Conservation (phyloP, 306 rosid species). For the Glycine latifolia region DNA sequence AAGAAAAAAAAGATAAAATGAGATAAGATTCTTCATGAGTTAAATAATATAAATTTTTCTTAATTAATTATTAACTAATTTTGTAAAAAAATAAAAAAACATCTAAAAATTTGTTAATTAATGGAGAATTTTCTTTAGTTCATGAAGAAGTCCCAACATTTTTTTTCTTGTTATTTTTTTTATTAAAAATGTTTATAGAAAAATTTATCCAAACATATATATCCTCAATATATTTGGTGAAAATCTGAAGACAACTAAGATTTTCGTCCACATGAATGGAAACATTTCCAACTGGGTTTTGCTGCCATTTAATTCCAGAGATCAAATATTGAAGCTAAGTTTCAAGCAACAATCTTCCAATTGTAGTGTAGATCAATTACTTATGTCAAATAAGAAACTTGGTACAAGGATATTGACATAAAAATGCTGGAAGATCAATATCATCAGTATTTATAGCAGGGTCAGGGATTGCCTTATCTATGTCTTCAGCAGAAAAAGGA, state of each 20-base stretch:
- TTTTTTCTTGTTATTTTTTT: too few relatives aligned
- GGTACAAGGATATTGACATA: constrained; percentile 74
- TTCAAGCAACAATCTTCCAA: constrained; percentile 35
- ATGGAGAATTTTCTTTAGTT: too few relatives aligned
- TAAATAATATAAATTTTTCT: too few relatives aligned
- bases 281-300: constrained; percentile 21
- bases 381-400: constrained; percentile 68
- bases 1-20: too few relatives aligned
- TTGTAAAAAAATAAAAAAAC: too few relatives aligned
- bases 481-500: constrained; percentile 92
- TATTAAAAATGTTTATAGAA: too few relatives aligned
- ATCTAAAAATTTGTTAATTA: too few relatives aligned
- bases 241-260: constrained; percentile 38
- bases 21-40: too few relatives aligned
- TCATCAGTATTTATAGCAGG: constrained; percentile 77
- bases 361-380: constrained; percentile 37
- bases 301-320: constrained; percentile 11
- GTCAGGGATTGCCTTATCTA: constrained; percentile 80
- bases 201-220: too few relatives aligned
- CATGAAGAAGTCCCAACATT: too few relatives aligned
- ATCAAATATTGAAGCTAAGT: constrained; percentile 15
- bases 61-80: too few relatives aligned
- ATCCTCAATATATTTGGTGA: neutral
- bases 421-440: constrained; percentile 65
- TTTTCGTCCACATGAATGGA: constrained; percentile 18